Base-by-base conservation (phyloP, 2,329 filamentous ascomycete species). In the Graphiopsis chlorocephala region DNA sequence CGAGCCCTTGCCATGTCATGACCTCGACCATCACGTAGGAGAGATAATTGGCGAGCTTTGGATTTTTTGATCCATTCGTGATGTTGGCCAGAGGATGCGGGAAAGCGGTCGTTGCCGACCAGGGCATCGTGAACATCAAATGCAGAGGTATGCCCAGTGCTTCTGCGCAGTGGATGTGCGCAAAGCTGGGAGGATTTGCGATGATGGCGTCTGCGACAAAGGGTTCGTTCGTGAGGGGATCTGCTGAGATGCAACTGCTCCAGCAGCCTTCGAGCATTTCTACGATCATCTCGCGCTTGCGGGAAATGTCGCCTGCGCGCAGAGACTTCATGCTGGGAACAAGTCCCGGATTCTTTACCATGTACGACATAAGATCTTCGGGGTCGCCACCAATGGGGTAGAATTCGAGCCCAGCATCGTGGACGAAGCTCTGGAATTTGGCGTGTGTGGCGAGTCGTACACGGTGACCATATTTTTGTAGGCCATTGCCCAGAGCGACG, bases 231-330 rank as follows among this genome's bases (percentile, higher is more conserved):
- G 71, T 61, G 11, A 53, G n/a, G 11, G 57, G 26, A 0, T 87
- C 90, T 3, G 87, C 83, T 68, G 91, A 89, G 71, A 91, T 86
- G 71, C 91, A 94, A 0, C 90, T 88, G 29, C 89, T 80, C 90
- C 91, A 94, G 78, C 92, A 93, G 0, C 91, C 91, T 66, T 91
- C 83, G 72, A 94, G 92, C 89, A 94, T 94, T 67, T 90, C 88
- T 2, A 85, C 89, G 89, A 94, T 93, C 56, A 86, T 84, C 4
- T 85, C 83, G 45, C 91, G 81, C 31, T 90, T 81, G 26, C 83
- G 81, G 0, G 87, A 86, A 65, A 94, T 88, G 69, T 94, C 91
- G 3, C 91, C 91, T 1, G 87, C 85, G 67, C 86, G 88, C 63
- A 94, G 85, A 0, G 89, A 89, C 67, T 91, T 86, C 26, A 93